Conservation (phyloP, 345 rosid species). For the Camelina sativa region DNA sequence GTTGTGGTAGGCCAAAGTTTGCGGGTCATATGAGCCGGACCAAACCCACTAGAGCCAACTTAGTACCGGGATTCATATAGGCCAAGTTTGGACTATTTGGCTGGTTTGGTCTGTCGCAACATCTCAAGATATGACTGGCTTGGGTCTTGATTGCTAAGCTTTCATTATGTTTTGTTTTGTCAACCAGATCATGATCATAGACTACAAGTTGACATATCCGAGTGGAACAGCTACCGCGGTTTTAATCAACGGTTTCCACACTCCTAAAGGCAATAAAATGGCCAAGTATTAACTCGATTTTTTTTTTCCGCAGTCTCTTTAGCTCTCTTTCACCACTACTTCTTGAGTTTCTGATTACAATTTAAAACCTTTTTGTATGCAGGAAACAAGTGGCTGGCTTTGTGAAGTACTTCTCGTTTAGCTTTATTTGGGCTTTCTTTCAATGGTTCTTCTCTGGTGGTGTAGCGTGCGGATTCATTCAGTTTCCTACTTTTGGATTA, state of each 20-base stretch:
- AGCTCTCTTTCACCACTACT: neutral
- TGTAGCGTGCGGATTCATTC: conserved; percentile 61
- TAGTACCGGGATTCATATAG: neutral
- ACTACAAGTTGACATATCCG: conserved; percentile 78
- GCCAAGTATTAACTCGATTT: conserved; percentile 61
- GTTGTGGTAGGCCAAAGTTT: conserved; percentile 18
- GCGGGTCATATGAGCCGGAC: neutral
- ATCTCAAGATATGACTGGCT: neutral
- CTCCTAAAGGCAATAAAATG: conserved; percentile 67
- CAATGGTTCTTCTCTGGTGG: conserved; percentile 81
- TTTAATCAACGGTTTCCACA: conserved; percentile 86
- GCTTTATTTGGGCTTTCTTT: conserved; percentile 84
- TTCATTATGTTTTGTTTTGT: neutral
- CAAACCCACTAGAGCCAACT: neutral
- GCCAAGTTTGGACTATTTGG: neutral
- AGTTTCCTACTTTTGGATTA: conserved; percentile 82
- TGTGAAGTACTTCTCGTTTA: conserved; percentile 64
- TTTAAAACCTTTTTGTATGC: conserved; percentile 32
- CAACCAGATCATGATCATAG: conserved; percentile 81
- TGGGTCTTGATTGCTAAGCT: neutral
- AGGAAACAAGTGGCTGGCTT: conserved; percentile 83
- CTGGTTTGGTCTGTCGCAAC: conserved; percentile 3
- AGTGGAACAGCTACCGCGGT: conserved; percentile 95
- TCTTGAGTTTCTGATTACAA: neutral
- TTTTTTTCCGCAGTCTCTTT: neutral